These are phyloP conservation scores for Colletotrichum phormii DNA, from an alignment of 2,329 filamentous ascomycete genomes.

Conservation along the genomic window DNA sequence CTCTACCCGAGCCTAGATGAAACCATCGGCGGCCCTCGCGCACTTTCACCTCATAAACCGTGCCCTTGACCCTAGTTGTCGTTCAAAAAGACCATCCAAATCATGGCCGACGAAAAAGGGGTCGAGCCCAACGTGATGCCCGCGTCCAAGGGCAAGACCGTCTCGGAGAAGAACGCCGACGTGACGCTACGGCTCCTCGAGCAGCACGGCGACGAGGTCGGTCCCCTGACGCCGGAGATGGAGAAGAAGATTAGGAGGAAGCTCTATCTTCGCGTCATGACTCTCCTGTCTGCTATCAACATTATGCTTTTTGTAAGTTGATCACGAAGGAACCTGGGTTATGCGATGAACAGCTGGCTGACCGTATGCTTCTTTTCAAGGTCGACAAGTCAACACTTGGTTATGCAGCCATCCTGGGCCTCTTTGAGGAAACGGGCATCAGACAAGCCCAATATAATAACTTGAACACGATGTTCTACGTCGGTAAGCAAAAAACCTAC, in stretches of 20 bases:
- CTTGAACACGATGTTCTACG: constrained; percentile 54
- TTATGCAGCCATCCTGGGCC: constrained; percentile 53
- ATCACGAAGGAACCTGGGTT: too few relatives aligned
- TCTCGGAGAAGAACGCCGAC: constrained; percentile 46
- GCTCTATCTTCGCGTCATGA: constrained; percentile 47
- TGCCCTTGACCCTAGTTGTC: neutral
- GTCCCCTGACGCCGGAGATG: constrained; percentile 45
- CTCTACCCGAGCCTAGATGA: neutral
- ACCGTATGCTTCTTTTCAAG: constrained; percentile 36
- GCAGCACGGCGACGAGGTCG: constrained; percentile 46
- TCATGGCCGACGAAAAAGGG: constrained; percentile 29
- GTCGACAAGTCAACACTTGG: constrained; percentile 54
- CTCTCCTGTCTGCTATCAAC: constrained; percentile 48
- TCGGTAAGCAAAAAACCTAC: constrained; percentile 43
- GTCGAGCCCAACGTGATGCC: constrained; percentile 1
- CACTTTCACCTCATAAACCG: too few relatives aligned
- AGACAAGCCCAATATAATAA: constrained; percentile 52
- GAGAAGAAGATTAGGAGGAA: constrained; percentile 47
- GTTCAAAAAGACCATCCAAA: neutral
- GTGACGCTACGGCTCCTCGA: constrained; percentile 50
- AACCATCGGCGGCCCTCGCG: too few relatives aligned
- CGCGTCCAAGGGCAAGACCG: constrained; percentile 21
- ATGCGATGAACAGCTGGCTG: neutral
- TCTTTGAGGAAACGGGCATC: constrained; percentile 55
- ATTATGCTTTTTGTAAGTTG: constrained; percentile 50